Percentiles rank a stretch among this genome's conserved stretches.
Evolutionary conservation across 768 basidiomycete species (phyloP).

Genomic region (Floccularia luteovirens): DNA sequence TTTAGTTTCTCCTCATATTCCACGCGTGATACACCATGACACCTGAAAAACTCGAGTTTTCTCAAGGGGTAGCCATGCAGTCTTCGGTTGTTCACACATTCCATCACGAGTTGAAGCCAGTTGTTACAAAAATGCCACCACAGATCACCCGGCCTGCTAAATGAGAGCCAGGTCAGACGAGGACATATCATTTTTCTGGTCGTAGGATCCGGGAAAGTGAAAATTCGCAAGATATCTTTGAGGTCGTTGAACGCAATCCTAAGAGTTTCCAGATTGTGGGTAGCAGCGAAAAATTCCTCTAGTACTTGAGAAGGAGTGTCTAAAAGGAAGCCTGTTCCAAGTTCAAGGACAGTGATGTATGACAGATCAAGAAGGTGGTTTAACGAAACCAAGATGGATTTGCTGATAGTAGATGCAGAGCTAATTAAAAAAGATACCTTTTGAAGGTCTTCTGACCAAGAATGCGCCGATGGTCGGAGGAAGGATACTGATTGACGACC

Average conservation of each 20-base stretch:
- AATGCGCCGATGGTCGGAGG: slow-evolving; percentile 7
- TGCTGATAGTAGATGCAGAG: slow-evolving; percentile 14
- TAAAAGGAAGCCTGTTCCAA: slow-evolving; percentile 19
- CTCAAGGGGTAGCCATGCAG: slow-evolving; percentile 9
- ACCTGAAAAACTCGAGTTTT: slow-evolving; percentile 18
- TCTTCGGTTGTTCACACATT: slow-evolving; percentile 9
- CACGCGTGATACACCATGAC: slow-evolving; percentile 17
- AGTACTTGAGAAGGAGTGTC: slow-evolving; percentile 14
- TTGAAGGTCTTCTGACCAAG: slow-evolving; percentile 14
- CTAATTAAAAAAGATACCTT: slow-evolving; percentile 14
- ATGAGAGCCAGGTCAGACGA: slow-evolving; percentile 17
- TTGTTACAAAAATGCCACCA: slow-evolving; percentile 25
- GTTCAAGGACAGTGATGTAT: slow-evolving; percentile 20
- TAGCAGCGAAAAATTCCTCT: slow-evolving; percentile 11
- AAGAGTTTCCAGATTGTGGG: slow-evolving; percentile 14
- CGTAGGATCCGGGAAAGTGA: slow-evolving; percentile 6
- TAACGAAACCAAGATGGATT: slow-evolving; percentile 12
- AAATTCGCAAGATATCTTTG: slow-evolving; percentile 13
- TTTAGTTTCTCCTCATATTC: too few relatives aligned
- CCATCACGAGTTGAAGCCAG: slow-evolving; percentile 17
- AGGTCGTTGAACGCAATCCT: slow-evolving; percentile 22
- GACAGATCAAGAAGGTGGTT: slow-evolving; percentile 13
- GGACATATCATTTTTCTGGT: slow-evolving; percentile 13
- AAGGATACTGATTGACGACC: slow-evolving; percentile 15
- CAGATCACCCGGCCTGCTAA: slow-evolving; percentile 20